Conservation (phyloP, 106 monocot genomes). For the Xerophyta viscosa region DNA sequence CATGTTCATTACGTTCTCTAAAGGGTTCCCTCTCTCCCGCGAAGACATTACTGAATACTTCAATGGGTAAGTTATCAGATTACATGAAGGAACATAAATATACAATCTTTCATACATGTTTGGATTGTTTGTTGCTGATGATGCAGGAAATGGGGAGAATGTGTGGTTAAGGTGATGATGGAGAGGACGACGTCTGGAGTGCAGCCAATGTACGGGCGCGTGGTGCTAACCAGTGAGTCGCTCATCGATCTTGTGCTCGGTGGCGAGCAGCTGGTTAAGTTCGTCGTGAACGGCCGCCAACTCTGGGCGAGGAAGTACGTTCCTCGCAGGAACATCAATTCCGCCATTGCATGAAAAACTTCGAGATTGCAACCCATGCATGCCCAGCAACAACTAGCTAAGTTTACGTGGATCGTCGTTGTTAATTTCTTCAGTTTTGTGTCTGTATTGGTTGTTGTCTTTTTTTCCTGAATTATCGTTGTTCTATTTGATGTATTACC, state of each 20-base stretch:
- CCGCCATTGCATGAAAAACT: no score
- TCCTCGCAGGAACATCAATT: no score
- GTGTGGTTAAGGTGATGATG: constrained; percentile 42
- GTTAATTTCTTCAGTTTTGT: no score
- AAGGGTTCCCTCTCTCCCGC: constrained; percentile 10
- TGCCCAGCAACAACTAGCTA: no score
- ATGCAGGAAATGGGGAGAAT: constrained; percentile 43
- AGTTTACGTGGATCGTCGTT: no score
- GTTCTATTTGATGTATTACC: no score
- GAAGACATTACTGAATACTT: constrained; percentile 37
- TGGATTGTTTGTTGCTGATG: neutral
- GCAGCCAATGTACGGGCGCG: constrained; percentile 38
- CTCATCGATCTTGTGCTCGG: constrained; percentile 24
- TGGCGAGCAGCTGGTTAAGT: constrained; percentile 24
- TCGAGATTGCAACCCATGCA: no score
- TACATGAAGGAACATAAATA: no score
- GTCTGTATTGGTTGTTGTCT: no score
- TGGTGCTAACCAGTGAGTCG: constrained; percentile 35
- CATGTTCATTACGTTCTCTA: constrained; percentile 38
- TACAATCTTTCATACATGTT: no score
- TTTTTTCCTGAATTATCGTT: no score
- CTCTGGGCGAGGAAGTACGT: constrained; percentile 41
- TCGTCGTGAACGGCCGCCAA: constrained; percentile 22
- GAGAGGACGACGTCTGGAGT: constrained; percentile 18
- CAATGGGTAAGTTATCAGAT: constrained; percentile 35